Base-by-base conservation (phyloP, 495 filamentous ascomycete genomes). In the Penicillium tannophilum region DNA sequence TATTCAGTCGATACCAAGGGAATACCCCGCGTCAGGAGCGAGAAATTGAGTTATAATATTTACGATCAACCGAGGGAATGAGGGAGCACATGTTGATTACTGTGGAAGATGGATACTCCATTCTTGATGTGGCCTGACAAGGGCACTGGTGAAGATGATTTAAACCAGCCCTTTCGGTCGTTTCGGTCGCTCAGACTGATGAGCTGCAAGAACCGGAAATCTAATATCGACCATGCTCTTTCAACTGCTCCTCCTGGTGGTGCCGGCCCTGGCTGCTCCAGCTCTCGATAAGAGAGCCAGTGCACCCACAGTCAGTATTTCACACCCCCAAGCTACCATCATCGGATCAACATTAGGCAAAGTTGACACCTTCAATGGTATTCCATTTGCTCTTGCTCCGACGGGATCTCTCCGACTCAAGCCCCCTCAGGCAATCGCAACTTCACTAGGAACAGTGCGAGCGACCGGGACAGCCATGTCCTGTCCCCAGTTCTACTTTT, bases 361-460 rank as follows among this genome's bases (percentile, higher is more conserved):
- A 14, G 63, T 82, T 8, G 84, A 86, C 12, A 63, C 65, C 44
- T 90, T 88, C 64, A 83, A 86, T 52, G 86, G 84, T 2, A 81
- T 90, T 11, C 87, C 88, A 1, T 90, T 84, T 63, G 87, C 87
- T 6, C 77, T 86, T 55, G 77, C 82, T 6, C 87, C 88, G 1
- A 77, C 79, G 1, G 84, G 80, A 0, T 63, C 78, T 3, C 77
- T 86, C 42, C 78, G 87, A 6, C 82, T 90, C 63, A 82, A 82
- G 47, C 71, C 79, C 17, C 85, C 88, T 0, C 80, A 84, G 67
- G 65, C 82, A 1, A 56, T 88, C 0, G 74, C 81, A 49, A 60
- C 73, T 2, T 63, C 76, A 6, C 67, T 84, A 10, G 83, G 82
- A 1, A 79, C 70, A 9, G 69, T 84, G 41, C 66, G 85, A 62